Base-by-base conservation (phyloP, 306 rosid species). In the Cyclanthera cordifolia region DNA sequence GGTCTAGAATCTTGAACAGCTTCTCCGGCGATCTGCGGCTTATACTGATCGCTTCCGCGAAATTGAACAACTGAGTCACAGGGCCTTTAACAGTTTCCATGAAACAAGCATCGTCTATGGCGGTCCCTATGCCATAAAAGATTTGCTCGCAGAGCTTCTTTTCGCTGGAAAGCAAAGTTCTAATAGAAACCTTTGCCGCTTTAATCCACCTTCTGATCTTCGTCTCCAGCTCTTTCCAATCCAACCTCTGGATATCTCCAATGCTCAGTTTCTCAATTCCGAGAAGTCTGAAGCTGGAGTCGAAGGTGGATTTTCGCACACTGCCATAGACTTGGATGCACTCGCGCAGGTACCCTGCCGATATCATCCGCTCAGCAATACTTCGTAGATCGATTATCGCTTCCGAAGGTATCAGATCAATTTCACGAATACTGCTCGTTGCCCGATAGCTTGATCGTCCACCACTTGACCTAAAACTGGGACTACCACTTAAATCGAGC, bases 81-180 rank as follows among this genome's bases (percentile, higher is more conserved):
- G 99, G 97, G 0, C 96, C 95, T 52, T 94, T 94, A 0, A 94
- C 96, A 0, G 97, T 88, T 75, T 94, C 97, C 95, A 94, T 81
- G 72, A 94, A 94, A 56, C 99, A 94, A 25, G 95, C 89, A 53
- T 90, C 99, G 47, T 90, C 97, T 14, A 94, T 88, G 0, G 86
- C 78, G 53, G 95, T 85, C 13, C 92, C 96, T 6, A 94, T 46
- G 3, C 89, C 95, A 8, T 88, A 85, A 48, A 94, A 94, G 67
- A 94, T 88, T 78, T 88, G 89, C 72, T 90, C 95, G 70, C 97
- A 90, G 3, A 94, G 84, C 79, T 72, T 88, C 83, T 94, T 94
- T 84, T 94, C 99, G 52, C 96, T 88, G 0, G 99, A 83, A 41
- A 94, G 88, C 63, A 94, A 73, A 19, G 84, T 87, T 60, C 97